Evolutionary conservation across 2,329 filamentous ascomycete species (phyloP), one percentile per base, ranked within the genome.

Genomic region (Saccharata proteae): DNA sequence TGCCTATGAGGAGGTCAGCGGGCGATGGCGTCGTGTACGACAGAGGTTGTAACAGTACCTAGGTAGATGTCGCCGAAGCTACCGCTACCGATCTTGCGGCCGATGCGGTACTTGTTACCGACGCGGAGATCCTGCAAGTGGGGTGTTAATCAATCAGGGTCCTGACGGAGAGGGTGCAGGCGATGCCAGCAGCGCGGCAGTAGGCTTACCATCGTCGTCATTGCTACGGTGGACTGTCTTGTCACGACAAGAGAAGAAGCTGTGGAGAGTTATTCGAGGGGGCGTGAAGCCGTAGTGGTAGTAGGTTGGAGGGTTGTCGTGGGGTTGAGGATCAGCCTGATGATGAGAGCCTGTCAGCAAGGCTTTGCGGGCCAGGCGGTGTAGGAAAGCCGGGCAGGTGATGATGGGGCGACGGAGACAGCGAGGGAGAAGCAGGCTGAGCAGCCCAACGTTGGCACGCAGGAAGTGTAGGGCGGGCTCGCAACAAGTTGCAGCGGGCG

Each of bases 21-120:
- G 26, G 38, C 12, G 19, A 23, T 11, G 20, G 16, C 21, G 16
- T 26, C 15, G 24, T 7, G 21, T n/a, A n/a, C n/a, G n/a, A n/a
- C 18, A 26, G 21, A 26, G 27, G 15, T 16, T 29, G 34, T 16
- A 22, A 29, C 42, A 69, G 45, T 59, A 78, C 74, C 74, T 33
- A 96, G 77, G 64, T 96, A 98, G 57, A 98, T 96, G 51, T 96
- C 90, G 66, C 90, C 90, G 59, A 98, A 98, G 53, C 79, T 86
- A 46, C 90, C 90, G 47, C 85, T 93, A 48, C 90, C 90, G 53
- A 98, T 98, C 74, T 98, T 98, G 51, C 90, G 84, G 59, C 90
- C 90, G 61, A 98, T 96, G 51, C 90, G 85, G 76, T 98, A 98
- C 58, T 98, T 96, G 62, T 96, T 96, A 63, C 90, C 90, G 64